Evolutionary conservation across 495 filamentous ascomycete species (phyloP), one percentile per base, ranked within the genome.

Genomic region (Aspergillus coremiiformis): DNA sequence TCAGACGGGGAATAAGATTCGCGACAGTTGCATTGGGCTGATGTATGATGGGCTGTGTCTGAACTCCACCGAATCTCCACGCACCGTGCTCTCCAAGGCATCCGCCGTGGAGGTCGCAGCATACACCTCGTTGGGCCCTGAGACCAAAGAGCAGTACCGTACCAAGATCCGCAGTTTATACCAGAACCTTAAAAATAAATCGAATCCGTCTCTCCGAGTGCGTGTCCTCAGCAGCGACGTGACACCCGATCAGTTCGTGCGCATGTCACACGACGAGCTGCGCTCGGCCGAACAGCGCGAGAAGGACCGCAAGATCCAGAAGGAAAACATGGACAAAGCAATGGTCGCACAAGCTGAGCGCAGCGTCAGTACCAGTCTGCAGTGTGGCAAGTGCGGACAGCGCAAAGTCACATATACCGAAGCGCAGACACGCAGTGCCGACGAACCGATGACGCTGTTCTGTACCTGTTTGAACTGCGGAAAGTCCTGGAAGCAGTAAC

Each of bases 371-470:
- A 87, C 86, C 53, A 84, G 80, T 35, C 76, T 97, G 55, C 84
- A 86, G 70, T 98, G 93, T 69, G 81, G 89, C 52, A 87, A 87
- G 71, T 97, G 93, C 66, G 82, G 83, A 35, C 80, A 95, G 77
- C 90, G 87, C 74, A 93, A 88, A 75, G 93, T 98, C 61, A 85
- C 83, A 57, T 98, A 98, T 66, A 90, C 80, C 27, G 93, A 96
- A 71, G 93, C 94, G 23, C 94, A 97, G 74, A 97, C 93, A 5
- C 83, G 94, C 56, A 86, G 82, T 70, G 93, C 93, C 41, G 93
- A 98, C 79, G 93, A 76, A 63, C 65, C 66, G 61, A 75, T 67
- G 64, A 75, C 67, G 27, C 52, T 70, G 44, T 71, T 71, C 59
- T 75, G 71, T 58, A 76, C 76, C 23, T 78, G 77, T 56, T 43